Evolutionary conservation across 177 flowering plant genomes (phyloP), one percentile per base, ranked within the genome.

Genomic region (Vitis hybrid): DNA sequence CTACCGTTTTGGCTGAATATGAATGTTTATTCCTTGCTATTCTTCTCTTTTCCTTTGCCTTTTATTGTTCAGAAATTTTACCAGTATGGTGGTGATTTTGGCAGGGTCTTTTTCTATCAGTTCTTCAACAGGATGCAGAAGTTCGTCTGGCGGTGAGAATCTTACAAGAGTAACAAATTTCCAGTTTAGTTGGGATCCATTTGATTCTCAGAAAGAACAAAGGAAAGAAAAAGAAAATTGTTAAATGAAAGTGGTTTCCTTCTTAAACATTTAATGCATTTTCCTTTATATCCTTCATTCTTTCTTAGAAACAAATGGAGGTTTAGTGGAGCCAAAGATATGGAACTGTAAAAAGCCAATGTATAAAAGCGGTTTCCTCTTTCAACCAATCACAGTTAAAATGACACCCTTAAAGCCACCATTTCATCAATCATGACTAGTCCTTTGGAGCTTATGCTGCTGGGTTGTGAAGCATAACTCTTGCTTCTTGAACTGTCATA

Each of bases 81-180:
- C 64, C 10, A 46, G 64, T 49, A 4, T 58, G 15, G 60, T 70
- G 60, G 10, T 78, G 64, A 60, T 62, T 75, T 75, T 78, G 57
- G 75, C 94, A 90, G 99, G 97, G 93, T 60, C 81, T 91, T 49
- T 80, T 92, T 61, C 76, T 89, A 46, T 88, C 95, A 58, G 75
- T 89, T 80, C 83, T 92, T 77, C 87, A 84, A 71, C 95, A 91
- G 76, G 95, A 81, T 21, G 68, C 93, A 64, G 97, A 91, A 78
- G 70, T 85, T 74, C 97, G 99, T 60, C 57, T 88, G 74, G 99
- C 92, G 84, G 98, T 92, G 77, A 85, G 89, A 72, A 49, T 24
- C 69, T 15, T 18, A 7, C 46, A 35, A 35, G 46, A 35, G 46
- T 35, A 35, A 35, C 46, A 35, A 35, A 35, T 35, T 35, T 35